Evolutionary conservation across 2,329 filamentous ascomycete species (phyloP).

Genomic region (Metarhizium humberi): DNA sequence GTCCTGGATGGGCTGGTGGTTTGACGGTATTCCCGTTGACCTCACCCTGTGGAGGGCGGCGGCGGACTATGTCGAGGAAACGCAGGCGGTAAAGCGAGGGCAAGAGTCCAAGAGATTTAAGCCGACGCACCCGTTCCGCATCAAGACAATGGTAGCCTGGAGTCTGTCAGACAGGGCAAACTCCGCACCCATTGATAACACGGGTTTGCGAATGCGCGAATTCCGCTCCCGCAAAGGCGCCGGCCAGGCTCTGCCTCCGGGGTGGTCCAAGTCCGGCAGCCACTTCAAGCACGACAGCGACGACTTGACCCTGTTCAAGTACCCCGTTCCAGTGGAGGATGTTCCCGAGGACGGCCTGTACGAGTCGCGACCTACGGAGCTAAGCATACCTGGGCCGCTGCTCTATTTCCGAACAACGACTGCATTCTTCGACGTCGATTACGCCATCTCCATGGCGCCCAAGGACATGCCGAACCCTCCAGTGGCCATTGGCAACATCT

Average conservation of each 20-base stretch:
- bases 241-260: conserved; percentile 23
- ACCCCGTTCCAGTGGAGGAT: conserved; percentile 31
- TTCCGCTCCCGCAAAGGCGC: conserved; percentile 23
- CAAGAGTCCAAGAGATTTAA: conserved; percentile 25
- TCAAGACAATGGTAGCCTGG: conserved; percentile 29
- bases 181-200: conserved; percentile 25
- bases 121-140: conserved; percentile 26
- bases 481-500: conserved; percentile 33
- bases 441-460: conserved; percentile 24
- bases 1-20: conserved; percentile 41
- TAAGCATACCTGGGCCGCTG: conserved; percentile 26
- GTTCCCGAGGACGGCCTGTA: conserved; percentile 19
- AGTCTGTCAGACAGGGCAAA: conserved; percentile 28
- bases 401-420: conserved; percentile 30
- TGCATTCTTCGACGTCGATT: conserved; percentile 31
- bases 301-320: conserved; percentile 28
- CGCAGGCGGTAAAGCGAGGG: conserved; percentile 20
- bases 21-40: conserved; percentile 33
- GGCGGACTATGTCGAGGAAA: conserved; percentile 33
- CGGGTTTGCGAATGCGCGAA: conserved; percentile 29
- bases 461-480: conserved; percentile 27
- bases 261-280: conserved; percentile 28
- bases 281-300: conserved; percentile 32
- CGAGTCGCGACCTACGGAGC: conserved; percentile 19
- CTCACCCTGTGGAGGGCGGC: conserved; percentile 32